Evolutionary conservation across 345 rosid species (phyloP).

Genomic region (Brassica incana): DNA sequence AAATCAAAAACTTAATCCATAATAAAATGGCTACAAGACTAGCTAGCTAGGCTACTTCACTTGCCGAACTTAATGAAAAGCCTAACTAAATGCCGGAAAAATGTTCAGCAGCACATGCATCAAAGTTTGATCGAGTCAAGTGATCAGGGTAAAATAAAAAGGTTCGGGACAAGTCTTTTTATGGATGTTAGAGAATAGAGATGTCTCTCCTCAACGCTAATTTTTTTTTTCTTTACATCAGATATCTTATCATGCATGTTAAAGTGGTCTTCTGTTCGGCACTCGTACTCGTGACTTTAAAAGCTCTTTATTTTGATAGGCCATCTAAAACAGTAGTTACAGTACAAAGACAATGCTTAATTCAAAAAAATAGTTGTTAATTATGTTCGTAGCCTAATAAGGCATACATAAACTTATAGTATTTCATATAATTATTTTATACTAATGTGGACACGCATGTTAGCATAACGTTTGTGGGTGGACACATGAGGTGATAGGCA

Average conservation of each 20-base stretch:
- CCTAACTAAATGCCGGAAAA: constrained; percentile 31
- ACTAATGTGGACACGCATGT: not conserved
- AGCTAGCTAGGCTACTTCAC: constrained; percentile 26
- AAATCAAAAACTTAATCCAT: not conserved
- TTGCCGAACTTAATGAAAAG: constrained; percentile 30
- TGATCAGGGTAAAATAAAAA: not conserved
- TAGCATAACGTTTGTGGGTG: constrained; percentile 15
- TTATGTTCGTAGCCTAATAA: not conserved
- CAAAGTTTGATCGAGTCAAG: constrained; percentile 3
- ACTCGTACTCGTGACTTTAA: not conserved
- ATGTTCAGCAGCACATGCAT: constrained; percentile 23
- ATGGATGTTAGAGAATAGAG: not conserved
- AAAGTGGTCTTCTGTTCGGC: not conserved
- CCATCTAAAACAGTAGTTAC: not conserved
- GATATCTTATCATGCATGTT: not conserved
- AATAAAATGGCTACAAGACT: constrained; percentile 13
- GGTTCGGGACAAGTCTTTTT: not conserved
- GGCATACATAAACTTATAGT: not conserved
- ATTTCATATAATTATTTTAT: not conserved
- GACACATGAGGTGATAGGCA: constrained; percentile 13
- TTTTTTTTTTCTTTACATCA: not conserved
- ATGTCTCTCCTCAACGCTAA: not conserved
- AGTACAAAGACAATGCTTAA: not conserved
- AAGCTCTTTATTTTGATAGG: too few relatives aligned
- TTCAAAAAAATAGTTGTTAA: not conserved